phyloP scores from a whole-genome alignment of 495 filamentous ascomycete genomes.

The Talaromyces stipitatus region DNA sequence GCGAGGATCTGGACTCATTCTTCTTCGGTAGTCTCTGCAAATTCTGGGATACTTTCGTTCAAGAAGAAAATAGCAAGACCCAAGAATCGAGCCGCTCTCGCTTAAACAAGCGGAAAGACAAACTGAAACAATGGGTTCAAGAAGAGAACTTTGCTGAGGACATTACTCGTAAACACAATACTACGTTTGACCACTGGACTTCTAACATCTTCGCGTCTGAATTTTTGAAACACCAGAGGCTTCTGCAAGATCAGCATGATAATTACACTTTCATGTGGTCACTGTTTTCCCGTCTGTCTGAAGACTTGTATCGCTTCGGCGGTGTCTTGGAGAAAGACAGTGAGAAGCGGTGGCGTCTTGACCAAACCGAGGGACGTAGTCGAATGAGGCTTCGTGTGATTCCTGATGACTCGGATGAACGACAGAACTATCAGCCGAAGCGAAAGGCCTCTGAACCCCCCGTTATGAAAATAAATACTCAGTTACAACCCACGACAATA shows the following conservation, averaged over 20 bases:
- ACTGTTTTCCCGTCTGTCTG: slow-evolving; percentile 63
- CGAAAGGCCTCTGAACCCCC: slow-evolving; percentile 50
- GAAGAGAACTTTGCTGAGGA: slow-evolving; percentile 62
- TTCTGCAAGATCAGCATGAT: slow-evolving; percentile 86
- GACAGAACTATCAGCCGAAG: slow-evolving; percentile 81
- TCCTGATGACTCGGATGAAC: slow-evolving; percentile 59
- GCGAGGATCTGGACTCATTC: slow-evolving; percentile 68
- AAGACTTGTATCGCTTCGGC: slow-evolving; percentile 65
- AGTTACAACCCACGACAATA: slow-evolving; percentile 20
- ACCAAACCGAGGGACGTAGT: slow-evolving; percentile 91
- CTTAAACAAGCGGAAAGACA: slow-evolving; percentile 69
- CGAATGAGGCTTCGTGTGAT: slow-evolving; percentile 86
- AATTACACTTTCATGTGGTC: slow-evolving; percentile 66
- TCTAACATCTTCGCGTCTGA: slow-evolving; percentile 90
- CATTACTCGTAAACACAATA: slow-evolving; percentile 68
- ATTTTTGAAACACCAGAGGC: slow-evolving; percentile 80
- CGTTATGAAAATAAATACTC: slow-evolving; percentile 28
- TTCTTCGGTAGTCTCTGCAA: slow-evolving; percentile 74
- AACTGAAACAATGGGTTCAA: slow-evolving; percentile 65
- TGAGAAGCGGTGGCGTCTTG: slow-evolving; percentile 75
- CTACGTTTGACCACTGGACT: slow-evolving; percentile 80
- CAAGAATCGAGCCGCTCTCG: slow-evolving; percentile 62
- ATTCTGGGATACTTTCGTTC: slow-evolving; percentile 78
- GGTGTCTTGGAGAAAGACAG: slow-evolving; percentile 64
- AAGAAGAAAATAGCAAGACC: slow-evolving; percentile 66